Base-by-base conservation (phyloP, 331 rosid species). In the Pyracantha coccinea region DNA sequence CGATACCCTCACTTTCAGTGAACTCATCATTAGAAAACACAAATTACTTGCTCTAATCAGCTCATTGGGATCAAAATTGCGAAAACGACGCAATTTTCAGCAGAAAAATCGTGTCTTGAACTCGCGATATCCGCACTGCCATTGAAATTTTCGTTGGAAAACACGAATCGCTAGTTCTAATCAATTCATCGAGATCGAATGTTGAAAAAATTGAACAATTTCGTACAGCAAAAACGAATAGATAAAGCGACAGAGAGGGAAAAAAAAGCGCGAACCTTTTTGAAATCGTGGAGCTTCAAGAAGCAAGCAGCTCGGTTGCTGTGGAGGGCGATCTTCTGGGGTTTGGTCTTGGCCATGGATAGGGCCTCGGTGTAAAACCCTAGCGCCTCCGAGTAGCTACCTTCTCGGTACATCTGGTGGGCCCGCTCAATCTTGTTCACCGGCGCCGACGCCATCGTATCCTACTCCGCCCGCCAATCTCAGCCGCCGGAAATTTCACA, bases 231-330 rank as follows among this genome's bases (percentile, higher is more conserved):
- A 41, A 41, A 41, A 41, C 47, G 47, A 41, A 41, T 41, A 10
- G 47, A 41, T 41, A 41, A 11, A 41, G 47, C 47, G 47, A 41
- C 1, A 6, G 21, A 11, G 47, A 12, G 55, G 13, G 17, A 63
- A 32, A 55, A 41, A 41, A 71, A 32, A 67, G 69, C 24, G 5
- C 14, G 6, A 32, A 88, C 98, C 98, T 85, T 84, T 8, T 85
- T 84, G 81, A 93, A 93, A 86, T 85, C 78, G 53, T 91, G 97
- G 72, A 93, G 98, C 76, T 91, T 93, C 74, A 93, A 85, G 41
- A 75, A 90, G 62, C 98, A 93, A 76, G 98, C 98, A 68, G 98
- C 98, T n/a, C 98, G 82, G 35, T 91, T 93, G 73, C 98, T 93
- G 53, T 88, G 98, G 44, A 93, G 78, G 32, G 97, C 91, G 72